Conservation (phyloP, 2,329 filamentous ascomycete genomes). For the Alternaria metachromatica region DNA sequence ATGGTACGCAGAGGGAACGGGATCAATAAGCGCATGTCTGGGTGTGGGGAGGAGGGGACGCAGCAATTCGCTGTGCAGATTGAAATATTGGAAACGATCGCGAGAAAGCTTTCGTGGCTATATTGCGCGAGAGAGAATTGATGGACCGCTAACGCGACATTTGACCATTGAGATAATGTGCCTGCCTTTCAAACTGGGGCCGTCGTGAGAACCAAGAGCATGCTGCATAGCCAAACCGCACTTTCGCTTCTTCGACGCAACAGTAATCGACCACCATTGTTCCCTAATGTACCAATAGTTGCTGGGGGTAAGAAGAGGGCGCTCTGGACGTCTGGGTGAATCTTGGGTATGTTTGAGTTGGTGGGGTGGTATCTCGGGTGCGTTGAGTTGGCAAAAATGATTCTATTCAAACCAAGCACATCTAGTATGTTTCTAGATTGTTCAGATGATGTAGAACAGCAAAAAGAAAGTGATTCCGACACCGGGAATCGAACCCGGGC, state of each 20-base stretch:
- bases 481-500: conserved; percentile 47
- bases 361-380: not conserved
- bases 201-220: too few species aligned
- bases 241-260: not conserved
- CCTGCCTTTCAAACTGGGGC: too few species aligned
- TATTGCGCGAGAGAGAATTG: too few species aligned
- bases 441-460: fast-evolving
- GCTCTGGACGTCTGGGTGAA: not conserved
- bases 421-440: too few species aligned
- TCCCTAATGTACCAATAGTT: not conserved
- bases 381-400: not conserved
- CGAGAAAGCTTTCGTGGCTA: too few species aligned
- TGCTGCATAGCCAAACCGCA: not conserved
- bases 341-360: fast-evolving
- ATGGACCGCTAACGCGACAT: too few species aligned
- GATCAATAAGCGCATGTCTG: too few species aligned
- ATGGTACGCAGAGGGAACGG: not conserved
- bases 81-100: too few species aligned
- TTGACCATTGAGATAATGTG: too few species aligned
- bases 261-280: not conserved
- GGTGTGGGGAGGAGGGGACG: too few species aligned
- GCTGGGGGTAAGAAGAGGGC: fast-evolving
- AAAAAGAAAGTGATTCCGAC: conserved; percentile 34
- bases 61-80: too few species aligned
- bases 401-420: not conserved